Base-by-base conservation (phyloP, 768 basidiomycete species). In the Clathrus columnatus region DNA sequence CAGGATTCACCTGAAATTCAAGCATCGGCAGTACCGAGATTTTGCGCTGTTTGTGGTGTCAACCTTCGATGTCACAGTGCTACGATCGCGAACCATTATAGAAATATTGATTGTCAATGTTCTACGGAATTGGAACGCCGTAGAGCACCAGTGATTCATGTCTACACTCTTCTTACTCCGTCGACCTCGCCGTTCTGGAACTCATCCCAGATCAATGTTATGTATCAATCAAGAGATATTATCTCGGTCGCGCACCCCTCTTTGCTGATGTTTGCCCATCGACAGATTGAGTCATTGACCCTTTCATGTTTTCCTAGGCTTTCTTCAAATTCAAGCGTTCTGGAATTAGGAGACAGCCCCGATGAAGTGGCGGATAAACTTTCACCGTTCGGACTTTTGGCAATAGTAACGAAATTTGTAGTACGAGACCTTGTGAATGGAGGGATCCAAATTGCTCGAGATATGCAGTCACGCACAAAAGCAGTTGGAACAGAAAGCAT, bases 371-470 rank as follows among this genome's bases (percentile, higher is more conserved):
- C 69, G 43, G 61, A 46, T 5, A 48, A 49, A 1, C 61, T 76
- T n/a, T 68, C 69, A 18, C 69, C 73, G 3, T 64, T 65, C 5
- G 74, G 73, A 16, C 29, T 74, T n/a, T 61, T 76, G 48, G 62
- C 74, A 7, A 63, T 67, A 47, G 55, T 63, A 7, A 60, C 69
- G 26, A 67, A 62, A 51, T 64, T 64, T 5, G 60, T 76, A 23
- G 63, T 73, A 20, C 65, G 67, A 36, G 57, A 64, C 8, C 59
- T 75, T 4, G 64, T 74, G 16, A 64, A 61, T 4, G 61, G 68
- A 23, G 75, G 65, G 0, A 50, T 71, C 17, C 69, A 69, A 27
- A 61, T 63, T 20, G 64, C 67, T 21, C 68, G 67, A 57, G 60
- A 56, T 27, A 72, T 73, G 53, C 64, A 68, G 48, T 56, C 61